Evolutionary conservation across 169 alveolate species (phyloP).

Genomic region (Eimeria acervulina): DNA sequence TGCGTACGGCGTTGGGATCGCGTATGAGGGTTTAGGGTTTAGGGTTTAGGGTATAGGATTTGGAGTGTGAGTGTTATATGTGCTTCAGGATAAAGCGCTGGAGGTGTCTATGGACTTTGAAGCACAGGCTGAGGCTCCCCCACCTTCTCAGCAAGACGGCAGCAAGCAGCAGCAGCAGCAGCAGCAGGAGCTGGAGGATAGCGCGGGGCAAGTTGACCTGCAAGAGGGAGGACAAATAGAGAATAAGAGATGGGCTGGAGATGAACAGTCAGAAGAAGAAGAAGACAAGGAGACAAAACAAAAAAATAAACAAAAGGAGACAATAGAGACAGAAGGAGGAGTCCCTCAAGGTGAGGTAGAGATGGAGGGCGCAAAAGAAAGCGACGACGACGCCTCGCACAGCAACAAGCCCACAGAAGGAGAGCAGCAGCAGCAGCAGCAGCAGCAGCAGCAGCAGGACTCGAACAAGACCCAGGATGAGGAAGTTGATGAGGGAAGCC

Average conservation of each 20-base stretch:
- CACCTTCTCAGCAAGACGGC: background rate
- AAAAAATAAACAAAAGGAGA: background rate
- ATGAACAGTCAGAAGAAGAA: constrained; percentile 7
- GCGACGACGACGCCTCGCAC: constrained; percentile 6
- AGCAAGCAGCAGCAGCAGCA: constrained; percentile 54
- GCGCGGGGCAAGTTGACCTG: constrained; percentile 77
- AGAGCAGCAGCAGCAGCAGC: constrained; percentile 49
- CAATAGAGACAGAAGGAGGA: constrained; percentile 55
- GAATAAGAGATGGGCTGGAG: constrained; percentile 75
- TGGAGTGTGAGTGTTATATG: background rate
- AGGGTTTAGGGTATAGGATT: background rate
- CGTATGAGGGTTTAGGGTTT: background rate
- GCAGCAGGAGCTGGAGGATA: constrained; percentile 56
- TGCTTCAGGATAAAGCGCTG: constrained; percentile 78
- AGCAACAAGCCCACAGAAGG: background rate
- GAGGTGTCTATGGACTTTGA: constrained; percentile 83
- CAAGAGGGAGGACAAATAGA: constrained; percentile 81
- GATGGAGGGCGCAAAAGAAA: constrained; percentile 35
- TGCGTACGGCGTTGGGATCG: background rate
- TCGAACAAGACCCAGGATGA: background rate
- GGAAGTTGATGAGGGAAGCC: constrained; percentile 1
- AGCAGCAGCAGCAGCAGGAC: constrained; percentile 32
- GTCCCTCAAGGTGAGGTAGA: background rate
- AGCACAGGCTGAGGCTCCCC: constrained; percentile 54
- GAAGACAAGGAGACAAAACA: background rate